Evolutionary conservation across 352 stramenopile genomes (phyloP).

Genomic region (Globisporangium emineosum): DNA sequence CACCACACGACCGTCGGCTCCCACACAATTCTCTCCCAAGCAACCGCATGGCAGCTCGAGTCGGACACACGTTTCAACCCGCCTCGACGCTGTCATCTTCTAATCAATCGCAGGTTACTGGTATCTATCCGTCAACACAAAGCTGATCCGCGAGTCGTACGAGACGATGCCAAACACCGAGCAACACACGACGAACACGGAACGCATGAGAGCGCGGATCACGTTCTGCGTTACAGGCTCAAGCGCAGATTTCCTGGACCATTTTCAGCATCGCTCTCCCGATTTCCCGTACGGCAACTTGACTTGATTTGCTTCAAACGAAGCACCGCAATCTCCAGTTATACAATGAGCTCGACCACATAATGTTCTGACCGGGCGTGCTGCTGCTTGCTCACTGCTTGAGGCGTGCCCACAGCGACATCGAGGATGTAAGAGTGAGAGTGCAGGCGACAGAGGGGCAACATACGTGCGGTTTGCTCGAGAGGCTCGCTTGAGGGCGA

Average conservation of each 20-base stretch:
- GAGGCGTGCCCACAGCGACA: background rate
- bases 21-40: background rate
- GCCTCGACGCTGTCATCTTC: background rate
- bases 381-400: background rate
- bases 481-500: background rate
- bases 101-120: too few relatives aligned
- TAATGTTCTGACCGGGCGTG: background rate
- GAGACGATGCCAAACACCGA: background rate
- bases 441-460: background rate
- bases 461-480: background rate
- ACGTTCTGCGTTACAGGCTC: background rate
- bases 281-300: too few relatives aligned
- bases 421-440: background rate
- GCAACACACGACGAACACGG: background rate
- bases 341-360: too few relatives aligned
- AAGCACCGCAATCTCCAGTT: too few relatives aligned
- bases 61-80: background rate
- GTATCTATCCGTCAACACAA: background rate
- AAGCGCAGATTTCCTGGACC: too few relatives aligned
- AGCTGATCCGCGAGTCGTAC: background rate
- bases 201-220: background rate
- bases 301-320: too few relatives aligned
- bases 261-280: too few relatives aligned
- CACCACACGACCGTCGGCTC: background rate
- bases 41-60: background rate